Evolutionary conservation across 2,329 filamentous ascomycete species (phyloP).

Genomic region (Lasiodiplodia gonubiensis): DNA sequence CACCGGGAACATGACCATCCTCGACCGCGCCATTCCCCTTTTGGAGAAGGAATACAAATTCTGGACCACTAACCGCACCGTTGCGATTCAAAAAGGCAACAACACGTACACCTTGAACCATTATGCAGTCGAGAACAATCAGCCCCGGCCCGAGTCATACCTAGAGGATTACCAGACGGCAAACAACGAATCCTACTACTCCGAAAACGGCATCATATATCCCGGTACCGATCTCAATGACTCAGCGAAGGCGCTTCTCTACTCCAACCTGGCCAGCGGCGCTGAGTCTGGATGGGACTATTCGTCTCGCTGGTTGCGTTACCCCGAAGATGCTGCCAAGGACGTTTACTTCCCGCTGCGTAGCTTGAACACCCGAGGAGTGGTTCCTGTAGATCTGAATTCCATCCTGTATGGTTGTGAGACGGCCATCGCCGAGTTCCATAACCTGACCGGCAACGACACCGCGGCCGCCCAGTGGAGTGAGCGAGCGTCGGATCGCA

Average conservation of each 20-base stretch:
- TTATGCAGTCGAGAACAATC: slow-evolving; percentile 68
- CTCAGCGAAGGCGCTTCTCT: slow-evolving; percentile 59
- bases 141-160: slow-evolving; percentile 71
- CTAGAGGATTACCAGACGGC: slow-evolving; percentile 69
- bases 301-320: slow-evolving; percentile 62
- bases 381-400: slow-evolving; percentile 70
- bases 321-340: slow-evolving; percentile 62
- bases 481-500: slow-evolving; percentile 58
- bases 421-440: slow-evolving; percentile 62
- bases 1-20: slow-evolving; percentile 66
- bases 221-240: slow-evolving; percentile 60
- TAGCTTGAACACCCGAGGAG: slow-evolving; percentile 64
- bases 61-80: slow-evolving; percentile 65
- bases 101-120: slow-evolving; percentile 63
- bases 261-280: slow-evolving; percentile 66
- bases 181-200: slow-evolving; percentile 69
- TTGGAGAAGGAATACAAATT: slow-evolving; percentile 69
- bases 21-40: slow-evolving; percentile 66
- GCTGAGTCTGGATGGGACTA: slow-evolving; percentile 74
- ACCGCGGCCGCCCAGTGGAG: slow-evolving; percentile 58
- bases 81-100: slow-evolving; percentile 55
- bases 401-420: slow-evolving; percentile 72
- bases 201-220: slow-evolving; percentile 63
- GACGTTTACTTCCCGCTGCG: slow-evolving; percentile 70
- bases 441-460: slow-evolving; percentile 58